A percentile compares a stretch with the other conserved stretches of the same genome.
These are phyloP conservation scores for Heritiera littoralis DNA, from an alignment of 345 rosid genomes.

Conservation along the genomic window DNA sequence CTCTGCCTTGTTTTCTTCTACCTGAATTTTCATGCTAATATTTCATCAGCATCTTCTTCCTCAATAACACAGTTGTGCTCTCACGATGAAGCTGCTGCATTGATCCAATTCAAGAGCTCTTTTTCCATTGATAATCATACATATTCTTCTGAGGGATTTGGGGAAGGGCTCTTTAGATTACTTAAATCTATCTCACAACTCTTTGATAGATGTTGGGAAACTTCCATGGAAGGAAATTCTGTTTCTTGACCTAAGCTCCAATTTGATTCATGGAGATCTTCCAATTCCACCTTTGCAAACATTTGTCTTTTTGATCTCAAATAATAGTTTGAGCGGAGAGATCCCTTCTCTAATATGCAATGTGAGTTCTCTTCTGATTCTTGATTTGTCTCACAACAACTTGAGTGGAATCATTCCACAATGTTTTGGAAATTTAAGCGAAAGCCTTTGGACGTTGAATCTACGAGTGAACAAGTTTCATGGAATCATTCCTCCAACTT, in stretches of 20 bases:
- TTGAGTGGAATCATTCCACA: conserved; percentile 11
- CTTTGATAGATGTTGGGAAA: conserved; percentile 8
- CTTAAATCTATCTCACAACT: conserved; percentile 19
- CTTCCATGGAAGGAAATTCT: background rate
- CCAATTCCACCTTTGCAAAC: conserved; percentile 3
- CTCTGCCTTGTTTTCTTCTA: background rate
- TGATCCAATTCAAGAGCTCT: conserved; percentile 6
- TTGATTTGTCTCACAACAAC: background rate
- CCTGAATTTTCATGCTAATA: background rate
- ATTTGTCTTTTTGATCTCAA: background rate
- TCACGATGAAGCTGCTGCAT: conserved; percentile 16
- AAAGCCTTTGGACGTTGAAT: background rate
- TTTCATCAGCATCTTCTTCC: background rate
- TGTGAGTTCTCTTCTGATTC: background rate
- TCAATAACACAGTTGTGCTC: background rate
- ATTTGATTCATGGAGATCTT: background rate
- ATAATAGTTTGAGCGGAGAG: background rate
- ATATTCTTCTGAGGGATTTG: background rate
- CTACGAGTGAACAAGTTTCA: conserved; percentile 6
- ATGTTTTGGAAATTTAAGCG: conserved; percentile 25
- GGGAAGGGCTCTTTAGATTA: background rate
- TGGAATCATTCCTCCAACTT: conserved; percentile 13
- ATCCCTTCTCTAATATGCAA: background rate
- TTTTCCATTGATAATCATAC: background rate
- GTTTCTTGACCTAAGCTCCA: conserved; percentile 21